Percentiles rank a stretch among this genome's conserved stretches.
Evolutionary conservation across 441 rosid genomes (phyloP).

Genomic region (Croton laevigatus): DNA sequence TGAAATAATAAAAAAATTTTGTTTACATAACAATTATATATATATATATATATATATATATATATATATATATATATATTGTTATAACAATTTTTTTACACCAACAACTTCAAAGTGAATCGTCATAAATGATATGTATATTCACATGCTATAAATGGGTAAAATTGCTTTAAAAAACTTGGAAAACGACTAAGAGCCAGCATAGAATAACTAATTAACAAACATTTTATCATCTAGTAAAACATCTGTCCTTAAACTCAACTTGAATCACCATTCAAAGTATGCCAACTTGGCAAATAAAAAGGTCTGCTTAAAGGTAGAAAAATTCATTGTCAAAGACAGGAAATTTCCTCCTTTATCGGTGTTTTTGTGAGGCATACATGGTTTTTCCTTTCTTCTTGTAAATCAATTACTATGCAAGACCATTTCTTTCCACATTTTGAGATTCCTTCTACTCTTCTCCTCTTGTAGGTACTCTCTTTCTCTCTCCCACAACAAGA

Average conservation of each 20-base stretch:
- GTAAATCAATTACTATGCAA: constrained; percentile 13
- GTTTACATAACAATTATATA: too few relatives aligned
- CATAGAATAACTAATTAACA: neutral
- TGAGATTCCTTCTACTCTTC: constrained; percentile 23
- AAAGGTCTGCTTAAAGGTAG: constrained; percentile 16
- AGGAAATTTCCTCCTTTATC: constrained; percentile 20
- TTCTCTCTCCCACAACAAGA: neutral
- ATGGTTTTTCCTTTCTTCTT: constrained; percentile 3
- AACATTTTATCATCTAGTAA: neutral
- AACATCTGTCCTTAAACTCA: too few relatives aligned
- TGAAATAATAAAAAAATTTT: too few relatives aligned
- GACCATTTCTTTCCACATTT: constrained; percentile 20
- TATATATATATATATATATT: too few relatives aligned
- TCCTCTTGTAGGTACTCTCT: constrained; percentile 23
- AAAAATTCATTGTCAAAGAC: neutral
- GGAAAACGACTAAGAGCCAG: neutral
- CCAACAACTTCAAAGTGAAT: neutral
- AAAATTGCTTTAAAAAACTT: neutral
- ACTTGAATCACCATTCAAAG: too few relatives aligned
- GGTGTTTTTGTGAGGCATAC: constrained; percentile 19
- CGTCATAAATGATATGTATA: neutral
- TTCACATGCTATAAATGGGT: neutral
- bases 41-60: too few relatives aligned
- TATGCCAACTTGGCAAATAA: neutral
- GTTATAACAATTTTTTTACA: too few relatives aligned